Percentiles rank a stretch among this genome's conserved stretches.
Conservation (phyloP, 331 rosid species). For the Phaseolus coccineus region DNA sequence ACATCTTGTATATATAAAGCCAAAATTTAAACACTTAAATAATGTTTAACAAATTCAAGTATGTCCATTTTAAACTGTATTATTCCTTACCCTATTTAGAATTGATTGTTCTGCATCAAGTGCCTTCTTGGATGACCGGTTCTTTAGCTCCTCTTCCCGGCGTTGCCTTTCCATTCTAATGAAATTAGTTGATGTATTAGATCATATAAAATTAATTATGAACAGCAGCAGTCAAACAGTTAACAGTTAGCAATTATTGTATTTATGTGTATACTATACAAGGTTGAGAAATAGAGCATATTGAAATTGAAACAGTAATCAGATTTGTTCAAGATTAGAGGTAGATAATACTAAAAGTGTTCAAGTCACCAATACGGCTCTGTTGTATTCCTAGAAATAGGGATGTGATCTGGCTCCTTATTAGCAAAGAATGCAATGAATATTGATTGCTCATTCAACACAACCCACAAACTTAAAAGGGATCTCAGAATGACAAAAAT, state of each 20-base stretch:
- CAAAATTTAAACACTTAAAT: slow-evolving; percentile 21
- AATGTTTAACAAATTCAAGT: slow-evolving; percentile 29
- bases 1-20: slow-evolving; percentile 32
- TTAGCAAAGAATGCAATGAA: slow-evolving; percentile 33
- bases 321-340: not conserved
- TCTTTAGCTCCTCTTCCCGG: slow-evolving; percentile 67
- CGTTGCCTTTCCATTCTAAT: slow-evolving; percentile 74
- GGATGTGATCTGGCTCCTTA: slow-evolving; percentile 20
- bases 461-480: slow-evolving; percentile 5
- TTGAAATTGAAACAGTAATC: slow-evolving; percentile 26
- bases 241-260: not conserved
- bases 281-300: slow-evolving; percentile 14
- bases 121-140: slow-evolving; percentile 59
- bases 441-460: slow-evolving; percentile 2
- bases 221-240: slow-evolving; percentile 14
- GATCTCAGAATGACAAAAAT: not conserved
- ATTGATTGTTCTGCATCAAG: slow-evolving; percentile 59
- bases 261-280: not conserved
- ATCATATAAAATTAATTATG: slow-evolving; percentile 32
- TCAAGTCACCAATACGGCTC: slow-evolving; percentile 6
- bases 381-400: not conserved
- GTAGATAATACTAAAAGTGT: slow-evolving; percentile 20
- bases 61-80: slow-evolving; percentile 27
- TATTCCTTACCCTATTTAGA: slow-evolving; percentile 58
- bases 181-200: slow-evolving; percentile 35